Evolutionary conservation across 768 basidiomycete genomes (phyloP).

Genomic region (Chalciporus pseudorubinellus): DNA sequence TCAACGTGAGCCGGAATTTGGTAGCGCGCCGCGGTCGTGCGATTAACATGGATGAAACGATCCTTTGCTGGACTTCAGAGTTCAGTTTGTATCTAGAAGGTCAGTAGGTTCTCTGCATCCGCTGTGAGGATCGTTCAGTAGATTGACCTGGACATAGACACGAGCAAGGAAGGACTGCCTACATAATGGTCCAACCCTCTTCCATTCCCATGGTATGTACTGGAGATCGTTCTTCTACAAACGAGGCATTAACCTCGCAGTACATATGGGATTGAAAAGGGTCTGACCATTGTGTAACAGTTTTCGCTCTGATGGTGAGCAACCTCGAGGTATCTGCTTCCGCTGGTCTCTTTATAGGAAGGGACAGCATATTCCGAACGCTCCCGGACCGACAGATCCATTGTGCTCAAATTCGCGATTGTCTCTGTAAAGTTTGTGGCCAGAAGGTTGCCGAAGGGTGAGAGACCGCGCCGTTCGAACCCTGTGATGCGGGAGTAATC

Average conservation of each 20-base stretch:
- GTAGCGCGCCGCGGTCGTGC: neutral
- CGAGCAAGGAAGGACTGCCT: conserved; percentile 8
- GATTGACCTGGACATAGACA: conserved; percentile 1
- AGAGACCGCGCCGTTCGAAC: neutral
- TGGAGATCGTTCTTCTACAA: conserved; percentile 25
- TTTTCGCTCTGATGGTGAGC: conserved; percentile 10
- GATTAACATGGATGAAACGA: neutral
- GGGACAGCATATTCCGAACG: neutral
- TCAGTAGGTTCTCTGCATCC: conserved; percentile 1
- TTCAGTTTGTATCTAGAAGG: neutral
- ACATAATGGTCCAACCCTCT: conserved; percentile 34
- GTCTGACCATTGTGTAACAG: conserved; percentile 29
- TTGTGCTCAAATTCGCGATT: neutral
- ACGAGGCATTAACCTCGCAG: conserved; percentile 25
- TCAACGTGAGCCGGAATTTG: neutral
- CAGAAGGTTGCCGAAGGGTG: neutral
- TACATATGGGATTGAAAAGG: conserved; percentile 29
- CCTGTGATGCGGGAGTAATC: neutral
- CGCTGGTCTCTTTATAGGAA: conserved; percentile 5
- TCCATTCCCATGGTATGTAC: conserved; percentile 52
- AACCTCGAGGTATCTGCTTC: neutral
- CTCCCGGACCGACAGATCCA: neutral
- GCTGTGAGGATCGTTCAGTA: neutral
- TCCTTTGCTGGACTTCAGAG: neutral
- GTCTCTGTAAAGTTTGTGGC: neutral